Evolutionary conservation across 2,329 filamentous ascomycete genomes (phyloP).

Genomic region (Ophiostoma quercus): DNA sequence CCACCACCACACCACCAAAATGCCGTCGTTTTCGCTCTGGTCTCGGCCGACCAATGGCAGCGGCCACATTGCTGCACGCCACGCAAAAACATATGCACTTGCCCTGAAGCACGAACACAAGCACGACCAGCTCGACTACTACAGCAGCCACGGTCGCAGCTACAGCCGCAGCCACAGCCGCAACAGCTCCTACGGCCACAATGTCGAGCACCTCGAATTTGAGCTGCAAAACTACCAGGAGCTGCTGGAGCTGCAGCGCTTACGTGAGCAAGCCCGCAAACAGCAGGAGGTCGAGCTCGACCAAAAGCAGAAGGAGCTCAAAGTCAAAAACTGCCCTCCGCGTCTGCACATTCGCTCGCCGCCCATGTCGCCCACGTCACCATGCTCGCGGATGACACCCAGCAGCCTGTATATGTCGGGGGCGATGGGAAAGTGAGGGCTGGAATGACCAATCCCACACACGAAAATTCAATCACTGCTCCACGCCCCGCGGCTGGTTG

Average conservation of each 20-base stretch:
- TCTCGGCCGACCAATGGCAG: neutral
- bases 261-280: slow-evolving; percentile 12
- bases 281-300: neutral
- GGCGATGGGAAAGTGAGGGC: neutral
- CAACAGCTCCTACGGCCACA: neutral
- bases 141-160: neutral
- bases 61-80: slow-evolving; percentile 4
- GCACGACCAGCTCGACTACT: slow-evolving; percentile 7
- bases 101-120: slow-evolving; percentile 3
- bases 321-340: neutral
- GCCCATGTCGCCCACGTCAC: slow-evolving; percentile 10
- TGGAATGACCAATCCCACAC: neutral
- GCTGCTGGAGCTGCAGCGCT: slow-evolving; percentile 13
- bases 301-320: slow-evolving; percentile 5
- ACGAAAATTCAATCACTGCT: neutral
- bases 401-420: neutral
- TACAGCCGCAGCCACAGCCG: slow-evolving; percentile 6
- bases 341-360: neutral
- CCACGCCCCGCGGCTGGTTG: neutral
- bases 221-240: slow-evolving; percentile 16
- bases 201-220: slow-evolving; percentile 11
- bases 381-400: neutral
- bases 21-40: slow-evolving; percentile 13
- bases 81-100: slow-evolving; percentile 10
- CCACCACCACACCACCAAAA: neutral